A percentile compares a stretch with the other conserved stretches of the same genome.
Conservation (phyloP, 2,329 filamentous ascomycete species). For the Cadophora sp. region DNA sequence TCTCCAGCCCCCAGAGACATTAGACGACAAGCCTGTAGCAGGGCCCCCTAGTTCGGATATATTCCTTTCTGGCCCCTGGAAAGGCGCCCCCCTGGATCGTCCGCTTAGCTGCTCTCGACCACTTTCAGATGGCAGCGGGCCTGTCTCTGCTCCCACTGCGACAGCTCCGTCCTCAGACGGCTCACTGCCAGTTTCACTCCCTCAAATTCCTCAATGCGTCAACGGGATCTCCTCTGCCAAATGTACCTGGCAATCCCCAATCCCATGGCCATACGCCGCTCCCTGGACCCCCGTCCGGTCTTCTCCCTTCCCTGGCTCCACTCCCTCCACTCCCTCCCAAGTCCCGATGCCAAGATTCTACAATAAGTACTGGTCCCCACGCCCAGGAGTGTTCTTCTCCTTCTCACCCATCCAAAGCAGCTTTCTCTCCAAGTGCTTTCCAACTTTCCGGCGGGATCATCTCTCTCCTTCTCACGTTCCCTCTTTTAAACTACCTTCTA, state of each 20-base stretch:
- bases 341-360: constrained; percentile 41
- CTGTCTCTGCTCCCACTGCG: constrained; percentile 8
- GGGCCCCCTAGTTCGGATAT: constrained; percentile 7
- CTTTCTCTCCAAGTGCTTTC: constrained; percentile 31
- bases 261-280: constrained; percentile 4
- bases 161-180: constrained; percentile 34
- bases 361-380: constrained; percentile 42
- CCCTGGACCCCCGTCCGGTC: constrained; percentile 27
- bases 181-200: constrained; percentile 44
- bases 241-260: constrained; percentile 19
- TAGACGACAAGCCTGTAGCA: constrained; percentile 24
- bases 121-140: constrained; percentile 16
- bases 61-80: not conserved
- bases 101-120: constrained; percentile 31
- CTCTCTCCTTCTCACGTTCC: constrained; percentile 42
- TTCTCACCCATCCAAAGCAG: constrained; percentile 36
- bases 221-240: constrained; percentile 42
- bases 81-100: constrained; percentile 27
- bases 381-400: constrained; percentile 30
- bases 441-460: constrained; percentile 35
- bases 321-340: constrained; percentile 5
- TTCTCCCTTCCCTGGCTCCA: constrained; percentile 30
- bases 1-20: constrained; percentile 20
- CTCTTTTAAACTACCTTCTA: constrained; percentile 38
- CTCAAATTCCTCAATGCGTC: constrained; percentile 39